Conservation (phyloP, 768 basidiomycete species). For the Pholiota microspora region DNA sequence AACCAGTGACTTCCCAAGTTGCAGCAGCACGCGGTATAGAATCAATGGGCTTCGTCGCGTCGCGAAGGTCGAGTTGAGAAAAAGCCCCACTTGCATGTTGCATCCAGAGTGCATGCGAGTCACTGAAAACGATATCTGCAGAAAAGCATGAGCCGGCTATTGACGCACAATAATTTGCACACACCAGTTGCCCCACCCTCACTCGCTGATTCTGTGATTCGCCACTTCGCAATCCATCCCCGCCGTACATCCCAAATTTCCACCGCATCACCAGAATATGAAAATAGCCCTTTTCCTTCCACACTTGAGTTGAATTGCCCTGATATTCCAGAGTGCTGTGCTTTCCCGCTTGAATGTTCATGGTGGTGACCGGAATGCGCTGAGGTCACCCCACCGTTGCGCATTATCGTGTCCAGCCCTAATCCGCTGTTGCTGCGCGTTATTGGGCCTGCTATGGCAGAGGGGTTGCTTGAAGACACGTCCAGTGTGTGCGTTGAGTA, state of each 20-base stretch:
- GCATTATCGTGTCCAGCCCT: constrained; percentile 26
- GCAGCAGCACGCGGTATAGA: constrained; percentile 59
- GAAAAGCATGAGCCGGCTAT: background rate
- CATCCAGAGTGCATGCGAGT: constrained; percentile 71
- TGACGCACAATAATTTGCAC: constrained; percentile 1
- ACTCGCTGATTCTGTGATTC: constrained; percentile 55
- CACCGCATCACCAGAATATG: constrained; percentile 51
- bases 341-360: background rate
- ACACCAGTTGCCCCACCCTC: constrained; percentile 78
- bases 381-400: constrained; percentile 2
- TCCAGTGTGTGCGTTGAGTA: constrained; percentile 32
- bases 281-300: background rate
- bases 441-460: constrained; percentile 13
- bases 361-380: background rate
- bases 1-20: constrained; percentile 66
- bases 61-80: constrained; percentile 73
- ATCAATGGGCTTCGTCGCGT: constrained; percentile 63
- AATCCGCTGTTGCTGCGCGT: constrained; percentile 28
- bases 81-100: constrained; percentile 76
- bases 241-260: constrained; percentile 89
- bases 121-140: constrained; percentile 66
- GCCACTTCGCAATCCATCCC: constrained; percentile 82
- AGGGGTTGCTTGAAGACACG: constrained; percentile 7
- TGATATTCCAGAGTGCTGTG: background rate
- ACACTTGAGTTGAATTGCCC: background rate